Evolutionary conservation across 2,329 filamentous ascomycete genomes (phyloP), one percentile per base, ranked within the genome.

Genomic region (Dothideomycetes sp.): DNA sequence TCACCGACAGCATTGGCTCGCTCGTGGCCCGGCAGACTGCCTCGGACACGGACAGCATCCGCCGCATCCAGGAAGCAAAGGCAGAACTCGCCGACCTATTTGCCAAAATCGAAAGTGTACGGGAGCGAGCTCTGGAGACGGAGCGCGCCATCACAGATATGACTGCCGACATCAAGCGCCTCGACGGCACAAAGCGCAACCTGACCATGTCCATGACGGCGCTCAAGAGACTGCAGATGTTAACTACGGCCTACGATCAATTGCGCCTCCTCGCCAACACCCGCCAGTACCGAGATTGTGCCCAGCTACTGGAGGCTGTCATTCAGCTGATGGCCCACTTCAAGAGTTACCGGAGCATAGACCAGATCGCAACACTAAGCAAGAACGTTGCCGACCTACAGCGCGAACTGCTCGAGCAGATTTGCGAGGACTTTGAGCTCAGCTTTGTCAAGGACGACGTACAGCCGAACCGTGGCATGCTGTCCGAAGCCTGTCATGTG

Each of bases 241-340:
- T 98, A 57, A 96, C 91, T 4, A 96, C 91, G 3, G 91, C 91
- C n/a, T 98, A 96, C 63, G 91, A 96, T 58, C 91, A 98, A 65
- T 71, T 98, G 42, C 76, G 84, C 43, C 84, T 79, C 3, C 69
- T 95, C 49, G 82, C 84, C 49, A 84, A 84, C 61, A 81, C 83
- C 27, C 73, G 89, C 41, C 91, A 98, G 60, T 98, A 98, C 60
- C 73, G 85, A 47, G 91, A 98, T 59, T 96, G 91, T 57, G 88
- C 89, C 12, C 87, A 93, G 52, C 70, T 98, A 44, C 69, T 98
- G 42, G 86, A 94, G 65, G 91, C 91, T 8, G 91, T 98, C 22
- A 75, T 98, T 43, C 91, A 98, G 72, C 78, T 98, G 34, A 95
- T 96, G 84, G 84, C 84, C 49, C 88, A 98, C 64, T 98, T 98